These are phyloP conservation scores for Cladosporium sp. DNA, from an alignment of 2,329 filamentous ascomycete species.

Conservation along the genomic window DNA sequence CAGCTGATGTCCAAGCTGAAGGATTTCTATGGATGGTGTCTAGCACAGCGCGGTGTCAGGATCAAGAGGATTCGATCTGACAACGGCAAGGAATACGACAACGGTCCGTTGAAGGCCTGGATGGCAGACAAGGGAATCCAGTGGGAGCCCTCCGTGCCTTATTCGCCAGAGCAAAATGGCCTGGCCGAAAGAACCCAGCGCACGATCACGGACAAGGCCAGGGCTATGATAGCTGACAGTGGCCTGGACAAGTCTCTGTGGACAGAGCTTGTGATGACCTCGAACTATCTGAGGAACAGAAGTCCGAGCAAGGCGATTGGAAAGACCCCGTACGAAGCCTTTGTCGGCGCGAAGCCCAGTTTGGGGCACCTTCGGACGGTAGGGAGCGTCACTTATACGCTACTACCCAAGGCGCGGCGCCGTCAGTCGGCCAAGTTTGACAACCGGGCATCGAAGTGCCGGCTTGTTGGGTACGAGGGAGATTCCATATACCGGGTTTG, in stretches of 20 bases:
- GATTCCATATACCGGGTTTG: too few relatives aligned
- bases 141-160: neutral
- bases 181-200: neutral
- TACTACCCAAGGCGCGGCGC: too few relatives aligned
- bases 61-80: neutral
- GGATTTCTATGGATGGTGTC: neutral
- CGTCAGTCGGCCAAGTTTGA: too few relatives aligned
- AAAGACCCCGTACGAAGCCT: neutral
- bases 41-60: neutral
- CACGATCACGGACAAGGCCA: neutral
- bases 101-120: neutral
- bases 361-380: too few relatives aligned
- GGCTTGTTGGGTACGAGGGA: too few relatives aligned
- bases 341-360: neutral
- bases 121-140: neutral
- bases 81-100: neutral
- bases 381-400: too few relatives aligned
- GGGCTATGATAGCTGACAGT: neutral
- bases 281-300: too few relatives aligned
- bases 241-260: too few relatives aligned
- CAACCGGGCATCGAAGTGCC: too few relatives aligned
- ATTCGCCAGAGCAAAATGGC: neutral
- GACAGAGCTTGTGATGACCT: too few relatives aligned
- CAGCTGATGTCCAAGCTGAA: neutral
- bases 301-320: too few relatives aligned